Evolutionary conservation across 2,329 filamentous ascomycete species (phyloP), one percentile per base, ranked within the genome.

Genomic region (Alternaria novae-zelandiae): DNA sequence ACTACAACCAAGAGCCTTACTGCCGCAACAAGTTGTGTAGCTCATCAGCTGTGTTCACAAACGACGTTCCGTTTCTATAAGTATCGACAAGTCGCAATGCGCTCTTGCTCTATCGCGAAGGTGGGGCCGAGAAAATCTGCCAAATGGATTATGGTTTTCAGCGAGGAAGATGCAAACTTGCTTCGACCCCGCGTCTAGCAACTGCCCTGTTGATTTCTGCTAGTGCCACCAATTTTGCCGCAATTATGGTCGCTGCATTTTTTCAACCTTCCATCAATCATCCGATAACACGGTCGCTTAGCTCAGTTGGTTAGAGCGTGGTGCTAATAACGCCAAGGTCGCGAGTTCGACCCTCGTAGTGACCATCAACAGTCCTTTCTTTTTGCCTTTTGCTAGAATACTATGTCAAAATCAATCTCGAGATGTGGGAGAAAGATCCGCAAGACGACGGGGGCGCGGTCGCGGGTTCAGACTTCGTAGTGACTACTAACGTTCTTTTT

Each of bases 241-340:
- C 12, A 32, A 0, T 32, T 4, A 32, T 32, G 3, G 4, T 0
- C 6, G 30, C 30, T 2, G 30, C 6, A 8, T 2, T 32, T n/a
- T 2, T n/a, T 9, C 15, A 36, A 10, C 8, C 32, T 41, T 54
- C 11, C 41, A 66, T 49, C 17, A 12, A 54, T 49, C 20, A 61
- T 17, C 26, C 2, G n/a, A 67, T 12, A 63, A 53, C 11, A n/a
- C 15, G 66, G 66, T 69, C 66, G 66, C 64, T 69, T 69, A 67
- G 66, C 66, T 69, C 66, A 69, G 66, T 69, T 69, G 66, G 66
- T 69, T 69, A 69, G 66, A 69, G 66, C 66, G 66, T 69, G 66
- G 66, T 69, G 66, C 66, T 69, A 69, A 69, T 69, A 64, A 65
- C 66, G 63, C 61, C 64, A 69, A 69, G 66, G 66, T 68, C 66